Conservation (phyloP, 202 grass and related monocot species). For the Panicum virgatum region DNA sequence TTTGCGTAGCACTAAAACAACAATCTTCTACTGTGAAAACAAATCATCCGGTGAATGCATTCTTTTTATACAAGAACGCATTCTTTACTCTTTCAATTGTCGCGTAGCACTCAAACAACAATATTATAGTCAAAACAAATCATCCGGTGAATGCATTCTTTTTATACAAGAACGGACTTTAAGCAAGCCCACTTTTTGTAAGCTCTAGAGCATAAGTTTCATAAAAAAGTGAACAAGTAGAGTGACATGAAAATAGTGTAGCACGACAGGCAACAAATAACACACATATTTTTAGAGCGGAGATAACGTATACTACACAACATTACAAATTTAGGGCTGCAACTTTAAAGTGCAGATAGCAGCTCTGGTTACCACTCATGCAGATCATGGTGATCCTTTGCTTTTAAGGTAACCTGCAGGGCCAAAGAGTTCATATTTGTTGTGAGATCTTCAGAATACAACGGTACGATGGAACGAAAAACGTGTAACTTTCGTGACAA, state of each 20-base stretch:
- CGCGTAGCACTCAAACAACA: no score
- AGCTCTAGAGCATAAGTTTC: neutral
- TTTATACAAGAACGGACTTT: neutral
- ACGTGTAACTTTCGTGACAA: neutral
- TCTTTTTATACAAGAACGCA: no score
- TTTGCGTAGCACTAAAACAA: no score
- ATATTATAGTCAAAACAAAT: neutral
- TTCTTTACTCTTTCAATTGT: no score
- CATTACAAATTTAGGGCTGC: neutral
- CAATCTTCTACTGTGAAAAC: no score
- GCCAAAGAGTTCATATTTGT: neutral
- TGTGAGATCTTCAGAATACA: neutral
- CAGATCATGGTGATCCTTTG: neutral
- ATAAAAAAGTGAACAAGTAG: neutral
- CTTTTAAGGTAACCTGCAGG: constrained; percentile 37
- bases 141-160: neutral
- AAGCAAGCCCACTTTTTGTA: neutral
- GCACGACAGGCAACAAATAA: neutral
- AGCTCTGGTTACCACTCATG: constrained; percentile 7
- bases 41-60: no score
- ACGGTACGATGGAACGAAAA: neutral
- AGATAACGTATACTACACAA: neutral
- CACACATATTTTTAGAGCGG: neutral
- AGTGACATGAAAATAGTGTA: neutral
- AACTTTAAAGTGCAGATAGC: neutral